Evolutionary conservation across 441 rosid genomes (phyloP), one percentile per base, ranked within the genome.

Genomic region (Populus hybrid): DNA sequence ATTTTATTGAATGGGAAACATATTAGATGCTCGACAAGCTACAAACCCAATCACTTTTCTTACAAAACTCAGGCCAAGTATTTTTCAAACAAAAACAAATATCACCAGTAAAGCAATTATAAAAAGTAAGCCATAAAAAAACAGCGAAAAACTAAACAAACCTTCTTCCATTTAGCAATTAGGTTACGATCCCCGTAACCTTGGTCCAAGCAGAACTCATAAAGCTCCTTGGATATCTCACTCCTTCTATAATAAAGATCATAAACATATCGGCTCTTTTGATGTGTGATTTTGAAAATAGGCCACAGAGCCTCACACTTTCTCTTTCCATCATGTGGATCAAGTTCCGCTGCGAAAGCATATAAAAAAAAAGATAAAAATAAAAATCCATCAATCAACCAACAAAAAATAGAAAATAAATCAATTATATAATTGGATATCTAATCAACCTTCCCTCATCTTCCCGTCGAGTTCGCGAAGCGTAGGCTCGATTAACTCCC

Each of bases 401-500:
- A 77, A 34, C 8, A 23, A 67, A 18, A 34, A 8, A 28, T 5
- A 18, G 5, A 73, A 24, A 72, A 7, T 16, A 14, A 73, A 20
- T 3, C 7, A 28, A 50, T 28, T 24, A 12, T 28, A 28, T 10
- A 70, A 63, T 21, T 63, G 16, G 23, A 63, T 24, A 63, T 24
- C 67, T 10, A 20, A 20, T 11, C n/a, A 26, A 89, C 94, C 94
- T 89, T 93, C 95, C 81, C 93, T 85, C 97, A 89, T 93, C 85
- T 90, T 87, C 1, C 91, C 89, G 74, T 86, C 88, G 0, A 90
- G 78, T 63, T 87, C 91, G 40, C 85, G 84, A 64, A 91, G 89
- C n/a, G 93, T 90, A 74, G 94, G 95, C 85, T 92, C 97, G 9
- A 91, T 91, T 79, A 91, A 78, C 72, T 91, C 92, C 95, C 95